Percentiles rank a stretch among this genome's conserved stretches.
These are phyloP conservation scores for Elsinoe perseae DNA, from an alignment of 2,329 filamentous ascomycete species.

Conservation along the genomic window DNA sequence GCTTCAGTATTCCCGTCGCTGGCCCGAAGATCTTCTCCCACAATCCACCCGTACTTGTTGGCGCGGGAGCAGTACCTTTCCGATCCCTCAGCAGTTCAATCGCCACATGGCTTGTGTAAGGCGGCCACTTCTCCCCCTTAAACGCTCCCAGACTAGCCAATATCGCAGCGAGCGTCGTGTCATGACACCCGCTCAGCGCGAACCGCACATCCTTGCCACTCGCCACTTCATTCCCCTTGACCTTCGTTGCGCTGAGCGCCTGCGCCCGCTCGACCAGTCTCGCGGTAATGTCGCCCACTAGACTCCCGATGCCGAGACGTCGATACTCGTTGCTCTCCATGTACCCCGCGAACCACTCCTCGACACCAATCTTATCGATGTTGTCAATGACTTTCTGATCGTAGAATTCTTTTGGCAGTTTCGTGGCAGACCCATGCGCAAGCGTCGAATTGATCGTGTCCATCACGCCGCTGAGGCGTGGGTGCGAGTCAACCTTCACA, in stretches of 20 bases:
- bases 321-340: conserved; percentile 78
- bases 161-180: conserved; percentile 80
- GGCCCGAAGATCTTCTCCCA: conserved; percentile 33
- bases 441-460: conserved; percentile 86
- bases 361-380: conserved; percentile 65
- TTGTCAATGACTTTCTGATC: conserved; percentile 62
- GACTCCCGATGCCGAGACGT: conserved; percentile 73
- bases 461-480: conserved; percentile 82
- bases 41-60: conserved; percentile 28
- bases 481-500: conserved; percentile 76
- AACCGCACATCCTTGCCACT: conserved; percentile 57
- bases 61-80: conserved; percentile 21
- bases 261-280: conserved; percentile 40
- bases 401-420: conserved; percentile 79
- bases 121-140: conserved; percentile 66
- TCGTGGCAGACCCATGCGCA: conserved; percentile 73
- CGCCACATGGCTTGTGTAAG: conserved; percentile 86
- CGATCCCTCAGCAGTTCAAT: conserved; percentile 73
- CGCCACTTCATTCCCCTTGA: conserved; percentile 33
- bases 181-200: conserved; percentile 78
- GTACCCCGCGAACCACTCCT: conserved; percentile 92
- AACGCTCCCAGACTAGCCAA: conserved; percentile 74
- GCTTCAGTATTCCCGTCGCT: conserved; percentile 18
- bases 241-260: conserved; percentile 27
- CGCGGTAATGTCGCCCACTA: conserved; percentile 72